Evolutionary conservation across 495 filamentous ascomycete species (phyloP).

Genomic region (Penicillium atrosanguineum): DNA sequence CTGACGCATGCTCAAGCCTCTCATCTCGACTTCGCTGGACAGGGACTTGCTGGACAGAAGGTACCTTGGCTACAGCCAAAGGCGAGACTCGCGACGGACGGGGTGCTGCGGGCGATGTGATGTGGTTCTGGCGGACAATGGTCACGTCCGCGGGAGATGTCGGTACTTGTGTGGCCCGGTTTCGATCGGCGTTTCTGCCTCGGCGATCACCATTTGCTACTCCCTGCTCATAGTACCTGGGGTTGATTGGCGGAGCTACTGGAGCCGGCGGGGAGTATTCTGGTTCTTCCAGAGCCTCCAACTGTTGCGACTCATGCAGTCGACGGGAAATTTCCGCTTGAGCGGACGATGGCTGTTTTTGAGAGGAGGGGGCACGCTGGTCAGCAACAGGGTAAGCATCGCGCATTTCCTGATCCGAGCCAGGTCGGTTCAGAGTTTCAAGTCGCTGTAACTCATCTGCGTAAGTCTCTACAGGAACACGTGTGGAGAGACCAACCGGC

Average conservation of each 20-base stretch:
- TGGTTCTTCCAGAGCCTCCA: slow-evolving; percentile 42
- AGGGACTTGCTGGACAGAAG: slow-evolving; percentile 42
- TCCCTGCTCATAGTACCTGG: slow-evolving; percentile 24
- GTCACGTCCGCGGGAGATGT: slow-evolving; percentile 34
- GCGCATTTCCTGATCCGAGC: slow-evolving; percentile 47
- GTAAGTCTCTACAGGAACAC: slow-evolving; percentile 29
- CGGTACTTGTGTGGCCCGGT: slow-evolving; percentile 21
- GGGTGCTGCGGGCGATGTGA: slow-evolving; percentile 72
- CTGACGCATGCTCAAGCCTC: slow-evolving; percentile 23
- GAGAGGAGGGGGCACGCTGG: slow-evolving; percentile 29
- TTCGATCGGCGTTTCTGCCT: slow-evolving; percentile 20
- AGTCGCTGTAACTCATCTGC: slow-evolving; percentile 50
- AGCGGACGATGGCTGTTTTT: slow-evolving; percentile 27
- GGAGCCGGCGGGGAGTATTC: slow-evolving; percentile 52
- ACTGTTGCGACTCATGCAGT: slow-evolving; percentile 19
- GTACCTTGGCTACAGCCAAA: slow-evolving; percentile 61
- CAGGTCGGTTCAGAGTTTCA: slow-evolving; percentile 44
- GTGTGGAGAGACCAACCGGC: slow-evolving; percentile 23
- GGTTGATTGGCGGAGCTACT: slow-evolving; percentile 34
- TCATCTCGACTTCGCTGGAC: slow-evolving; percentile 32
- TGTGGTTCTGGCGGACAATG: slow-evolving; percentile 57
- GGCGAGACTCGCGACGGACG: slow-evolving; percentile 81
- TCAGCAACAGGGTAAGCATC: slow-evolving; percentile 48
- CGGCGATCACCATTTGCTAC: slow-evolving; percentile 17
- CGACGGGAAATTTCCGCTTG: slow-evolving; percentile 21